Evolutionary conservation across 495 filamentous ascomycete genomes (phyloP), one percentile per base, ranked within the genome.

Genomic region (Pseudevernia furfuracea): DNA sequence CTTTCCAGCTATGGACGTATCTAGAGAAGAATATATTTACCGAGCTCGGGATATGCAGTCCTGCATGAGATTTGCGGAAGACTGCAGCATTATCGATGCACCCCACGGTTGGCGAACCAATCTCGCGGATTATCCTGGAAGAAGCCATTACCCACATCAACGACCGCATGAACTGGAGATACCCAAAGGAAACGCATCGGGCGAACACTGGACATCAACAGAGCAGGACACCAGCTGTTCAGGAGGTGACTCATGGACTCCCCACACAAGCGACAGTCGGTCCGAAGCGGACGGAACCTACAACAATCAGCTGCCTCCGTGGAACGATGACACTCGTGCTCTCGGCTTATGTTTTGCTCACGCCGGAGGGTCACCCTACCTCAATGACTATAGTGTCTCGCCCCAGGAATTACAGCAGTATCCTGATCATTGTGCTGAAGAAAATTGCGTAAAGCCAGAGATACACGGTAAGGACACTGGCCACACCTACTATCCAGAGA

Each of bases 161-260:
- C 62, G 43, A 21, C 56, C 56, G 5, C 37, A 43, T 59, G 62
- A 44, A 15, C 62, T 64, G 19, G 56, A 64, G 44, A 59, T 64
- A 52, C 41, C 62, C 25, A 48, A 41, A 19, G 37, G 55, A 19
- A 36, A 49, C 23, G 41, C 56, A 21, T 28, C 57, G 12, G 43
- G 43, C 39, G 44, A 44, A 36, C 25, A 19, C 43, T 64, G 62
- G 62, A 38, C 62, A 17, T 25, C 34, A 7, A 58, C 58, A 59
- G 62, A 64, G n/a, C 62, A 64, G 21, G 62, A 64, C n/a, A 49
- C 41, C 44, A 57, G 52, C 32, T 64, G 62, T 52, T 64, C 62
- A 25, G 62, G 62, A 52, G 57, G 39, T 30, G 57, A 58, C 56
- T 59, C 62, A 10, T 64, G 56, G 62, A 64, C 32, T 36, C 62